phyloP scores from a whole-genome alignment of 345 rosid genomes.

The Sonneratia caseolaris region DNA sequence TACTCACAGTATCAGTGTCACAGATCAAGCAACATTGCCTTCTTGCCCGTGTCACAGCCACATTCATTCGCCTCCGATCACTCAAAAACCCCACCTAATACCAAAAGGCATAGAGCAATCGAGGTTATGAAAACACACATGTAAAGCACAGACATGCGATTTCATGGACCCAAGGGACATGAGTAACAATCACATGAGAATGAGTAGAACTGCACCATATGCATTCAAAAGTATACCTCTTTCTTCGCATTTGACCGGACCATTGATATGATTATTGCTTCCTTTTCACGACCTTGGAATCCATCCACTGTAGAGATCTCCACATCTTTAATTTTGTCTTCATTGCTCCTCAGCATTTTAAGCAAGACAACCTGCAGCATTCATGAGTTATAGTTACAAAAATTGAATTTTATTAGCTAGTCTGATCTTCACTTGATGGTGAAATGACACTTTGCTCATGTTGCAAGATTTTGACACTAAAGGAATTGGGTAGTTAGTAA shows the following conservation, averaged over 20 bases:
- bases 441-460: neutral
- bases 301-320: slow-evolving; percentile 97
- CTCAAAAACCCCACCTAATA: slow-evolving; percentile 75
- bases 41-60: slow-evolving; percentile 89
- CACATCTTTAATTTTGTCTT: slow-evolving; percentile 62
- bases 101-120: neutral
- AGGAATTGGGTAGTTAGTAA: slow-evolving; percentile 2
- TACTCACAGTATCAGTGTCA: slow-evolving; percentile 72
- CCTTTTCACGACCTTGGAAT: slow-evolving; percentile 97
- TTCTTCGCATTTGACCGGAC: slow-evolving; percentile 85
- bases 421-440: neutral
- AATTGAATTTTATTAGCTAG: neutral
- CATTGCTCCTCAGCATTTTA: slow-evolving; percentile 58
- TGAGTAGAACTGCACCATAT: neutral
- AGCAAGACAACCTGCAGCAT: slow-evolving; percentile 56
- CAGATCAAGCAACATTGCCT: slow-evolving; percentile 89
- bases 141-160: neutral
- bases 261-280: slow-evolving; percentile 90
- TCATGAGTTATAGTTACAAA: neutral
- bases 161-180: neutral
- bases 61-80: slow-evolving; percentile 83
- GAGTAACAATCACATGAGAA: slow-evolving; percentile 4
- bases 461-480: neutral
- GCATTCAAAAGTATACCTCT: slow-evolving; percentile 36
- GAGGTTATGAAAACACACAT: neutral